Base-by-base conservation (phyloP, 176 grass and related monocot genomes). In the Oryza glaberrima region DNA sequence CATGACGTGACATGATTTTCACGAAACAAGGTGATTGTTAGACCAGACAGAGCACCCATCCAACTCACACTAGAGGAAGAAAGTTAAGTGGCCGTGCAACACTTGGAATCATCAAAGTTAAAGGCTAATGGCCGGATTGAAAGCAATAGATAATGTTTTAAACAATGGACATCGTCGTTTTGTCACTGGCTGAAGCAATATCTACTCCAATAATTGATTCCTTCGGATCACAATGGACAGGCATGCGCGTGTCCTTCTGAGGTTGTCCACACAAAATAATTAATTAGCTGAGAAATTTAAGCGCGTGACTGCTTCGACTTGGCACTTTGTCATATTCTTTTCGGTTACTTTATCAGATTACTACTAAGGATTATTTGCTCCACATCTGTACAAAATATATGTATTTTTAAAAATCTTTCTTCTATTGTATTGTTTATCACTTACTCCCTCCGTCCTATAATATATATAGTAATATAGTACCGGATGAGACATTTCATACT, bases 131-230 rank as follows among this genome's bases (percentile, higher is more conserved):
- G 12, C 60, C 7, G 22, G 19, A 35, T 79, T 73, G 56, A 67
- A 11, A 11, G 11, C 20, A 28, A 22, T 2, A 14, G 15, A 22
- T 54, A 1, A 6, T 58, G 46, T 56, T 58, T 75, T 49, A 20
- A 40, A 28, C 56, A 28, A 10, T 67, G 81, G 49, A 25, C 40
- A 51, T 73, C 40, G 58, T 30, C 30, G 9, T 7, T 1, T 43
- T 9, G 25, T 35, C 67, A 15, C 19, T 73, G 32, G 12, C 12
- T 1, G 2, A 11, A 12, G 41, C 56, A 61, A 11, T 61, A 22
- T 61, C 16, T 67, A 60, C 58, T 36, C 36, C 76, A 67, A 73
- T 74, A 32, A 32, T 74, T 74, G 77, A 74, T 75, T 75, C 70
- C n/a, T 44, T 25, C 10, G 20, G 32, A 67, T 67, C 16, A 26